Conservation (phyloP, 345 rosid genomes). For the Syzygium jambos region DNA sequence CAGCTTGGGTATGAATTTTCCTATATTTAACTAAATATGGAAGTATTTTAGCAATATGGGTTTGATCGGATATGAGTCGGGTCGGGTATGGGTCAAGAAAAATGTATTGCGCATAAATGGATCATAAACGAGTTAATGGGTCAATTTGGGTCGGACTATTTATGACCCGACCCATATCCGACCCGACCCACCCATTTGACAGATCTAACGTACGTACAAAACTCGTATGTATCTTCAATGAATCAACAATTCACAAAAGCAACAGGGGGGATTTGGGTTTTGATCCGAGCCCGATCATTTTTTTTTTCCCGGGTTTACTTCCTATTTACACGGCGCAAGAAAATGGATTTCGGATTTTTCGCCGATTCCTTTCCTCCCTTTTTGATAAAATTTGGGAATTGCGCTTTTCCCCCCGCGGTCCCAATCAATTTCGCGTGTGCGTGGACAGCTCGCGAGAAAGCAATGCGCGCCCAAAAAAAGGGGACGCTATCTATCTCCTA, state of each 20-base stretch:
- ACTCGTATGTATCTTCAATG: background rate
- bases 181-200: too few relatives aligned
- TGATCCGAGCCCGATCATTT: background rate
- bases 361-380: background rate
- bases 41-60: too few relatives aligned
- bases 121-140: too few relatives aligned
- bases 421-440: background rate
- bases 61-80: too few relatives aligned
- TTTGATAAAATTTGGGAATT: background rate
- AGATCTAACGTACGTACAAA: background rate
- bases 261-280: background rate
- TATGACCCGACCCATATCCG: too few relatives aligned
- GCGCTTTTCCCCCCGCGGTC: background rate
- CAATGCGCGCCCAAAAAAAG: background rate
- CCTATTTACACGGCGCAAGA: background rate
- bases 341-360: background rate
- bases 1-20: too few relatives aligned
- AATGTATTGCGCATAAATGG: too few relatives aligned
- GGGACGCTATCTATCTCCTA: background rate
- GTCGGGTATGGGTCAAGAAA: too few relatives aligned
- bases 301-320: background rate
- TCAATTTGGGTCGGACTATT: too few relatives aligned
- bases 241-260: background rate
- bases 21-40: too few relatives aligned
- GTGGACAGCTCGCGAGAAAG: background rate